Evolutionary conservation across 176 grass and related monocot genomes (phyloP), one percentile per base, ranked within the genome.

Genomic region (Lolium perenne): DNA sequence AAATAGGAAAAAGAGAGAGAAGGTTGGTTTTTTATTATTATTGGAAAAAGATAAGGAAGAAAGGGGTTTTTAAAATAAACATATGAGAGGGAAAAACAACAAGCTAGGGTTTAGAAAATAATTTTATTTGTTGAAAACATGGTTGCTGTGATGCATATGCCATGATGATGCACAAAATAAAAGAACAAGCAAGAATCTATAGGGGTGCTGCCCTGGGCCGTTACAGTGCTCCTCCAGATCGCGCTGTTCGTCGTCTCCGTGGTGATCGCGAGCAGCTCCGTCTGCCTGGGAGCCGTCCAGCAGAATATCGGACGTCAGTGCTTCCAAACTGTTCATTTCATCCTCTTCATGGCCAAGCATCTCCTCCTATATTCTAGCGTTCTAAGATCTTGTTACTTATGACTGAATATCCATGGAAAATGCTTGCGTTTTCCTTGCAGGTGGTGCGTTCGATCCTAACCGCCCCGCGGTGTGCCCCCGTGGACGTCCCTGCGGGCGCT

Each of bases 191-290:
- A n/a, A n/a, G n/a, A n/a, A n/a, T n/a, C n/a, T n/a, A n/a, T n/a
- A n/a, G n/a, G n/a, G n/a, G n/a, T n/a, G n/a, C n/a, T n/a, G n/a
- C n/a, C n/a, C n/a, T n/a, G n/a, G n/a, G n/a, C n/a, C n/a, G n/a
- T n/a, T n/a, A n/a, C n/a, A n/a, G 72, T 18, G 72, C 58, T 84
- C 47, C 83, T 85, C 57, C 83, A 85, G 83, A 66, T 85, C 18
- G 21, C 12, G 11, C 4, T 84, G 17, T 21, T 84, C 23, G 41
- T 75, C 29, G 50, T 79, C 7, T 86, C 22, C 75, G 10, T 40
- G 26, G 53, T 71, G 38, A 32, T 86, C 75, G 47, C 29, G 63
- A 69, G 38, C 35, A 4, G 75, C 75, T 70, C 75, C 21, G 6
- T 86, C 22, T 68, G 84, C 75, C 63, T 32, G 0, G 75, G 22